Evolutionary conservation across 2,329 filamentous ascomycete genomes (phyloP), one percentile per base, ranked within the genome.

Genomic region (Penicillium sp.): DNA sequence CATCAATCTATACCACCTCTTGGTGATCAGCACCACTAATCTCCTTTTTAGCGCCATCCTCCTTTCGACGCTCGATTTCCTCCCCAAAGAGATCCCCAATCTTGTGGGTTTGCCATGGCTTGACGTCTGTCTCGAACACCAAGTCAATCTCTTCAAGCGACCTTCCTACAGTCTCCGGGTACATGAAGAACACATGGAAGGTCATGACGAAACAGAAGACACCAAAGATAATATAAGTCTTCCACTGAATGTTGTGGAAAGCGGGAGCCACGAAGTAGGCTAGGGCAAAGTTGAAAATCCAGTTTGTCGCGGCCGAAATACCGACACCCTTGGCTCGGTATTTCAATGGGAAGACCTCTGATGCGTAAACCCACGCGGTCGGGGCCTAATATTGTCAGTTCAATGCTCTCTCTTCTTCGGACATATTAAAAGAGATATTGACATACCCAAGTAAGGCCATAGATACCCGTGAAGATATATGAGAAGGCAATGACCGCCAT

Each of bases 71-170:
- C 43, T 65, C 57, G 21, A 68, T 39, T 44, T 71, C 57, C 43
- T 69, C 64, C 0, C 57, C 56, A 43, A 72, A 71, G 1, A 49
- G 50, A 22, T 64, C 60, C 4, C 60, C 48, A 1, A 72, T 55
- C 31, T 64, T 42, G 10, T 49, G 47, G 7, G 67, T 68, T 24
- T 61, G 56, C 71, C 71, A 74, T 5, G 71, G 60, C 57, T 67
- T 71, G 10, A 72, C 58, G 34, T 67, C 56, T 0, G 48, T 59
- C 9, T 72, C 68, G 65, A 92, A 92, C 56, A 92, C 84, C 13
- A 86, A 80, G 60, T 90, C 88, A 71, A 92, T 87, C 71, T 92
- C 88, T 67, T 92, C 89, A 0, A 92, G 82, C 0, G 87, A 86
- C 67, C 84, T 87, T 14, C 86, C 86, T 40, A 84, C 83, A 0